A percentile compares a stretch with the other conserved stretches of the same genome.
These are phyloP conservation scores for Plantago rigida DNA, from an alignment of 305 asterid species.

Conservation along the genomic window DNA sequence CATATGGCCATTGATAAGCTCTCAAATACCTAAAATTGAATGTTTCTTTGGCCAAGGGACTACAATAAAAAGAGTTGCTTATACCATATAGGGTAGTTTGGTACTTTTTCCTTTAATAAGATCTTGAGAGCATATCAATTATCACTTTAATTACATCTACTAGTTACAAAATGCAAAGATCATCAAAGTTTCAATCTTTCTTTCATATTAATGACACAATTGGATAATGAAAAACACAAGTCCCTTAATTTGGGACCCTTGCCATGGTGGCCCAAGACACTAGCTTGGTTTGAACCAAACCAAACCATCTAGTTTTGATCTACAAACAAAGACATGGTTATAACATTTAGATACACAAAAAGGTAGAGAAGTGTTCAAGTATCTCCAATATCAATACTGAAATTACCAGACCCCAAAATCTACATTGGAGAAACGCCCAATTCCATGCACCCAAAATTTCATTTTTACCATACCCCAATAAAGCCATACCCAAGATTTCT, in stretches of 20 bases:
- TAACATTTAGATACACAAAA: slow-evolving; percentile 21
- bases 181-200: neutral
- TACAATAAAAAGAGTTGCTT: neutral
- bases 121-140: neutral
- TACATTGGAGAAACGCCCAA: slow-evolving; percentile 27
- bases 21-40: neutral
- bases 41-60: neutral
- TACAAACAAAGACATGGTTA: slow-evolving; percentile 38
- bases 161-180: neutral
- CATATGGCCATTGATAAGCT: neutral
- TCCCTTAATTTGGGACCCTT: slow-evolving; percentile 34
- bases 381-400: slow-evolving; percentile 15
- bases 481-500: slow-evolving; percentile 29
- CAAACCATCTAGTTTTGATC: slow-evolving; percentile 21
- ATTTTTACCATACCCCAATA: slow-evolving; percentile 31
- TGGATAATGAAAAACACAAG: slow-evolving; percentile 26
- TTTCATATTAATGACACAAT: neutral
- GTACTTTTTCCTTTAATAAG: neutral
- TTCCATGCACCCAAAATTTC: slow-evolving; percentile 23
- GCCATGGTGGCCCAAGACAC: slow-evolving; percentile 40
- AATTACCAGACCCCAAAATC: slow-evolving; percentile 24
- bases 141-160: neutral
- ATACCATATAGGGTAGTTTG: neutral
- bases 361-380: slow-evolving; percentile 6
- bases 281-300: slow-evolving; percentile 32